These are phyloP conservation scores for Rostrohypoxylon terebratum DNA, from an alignment of 495 filamentous ascomycete genomes.

Conservation along the genomic window DNA sequence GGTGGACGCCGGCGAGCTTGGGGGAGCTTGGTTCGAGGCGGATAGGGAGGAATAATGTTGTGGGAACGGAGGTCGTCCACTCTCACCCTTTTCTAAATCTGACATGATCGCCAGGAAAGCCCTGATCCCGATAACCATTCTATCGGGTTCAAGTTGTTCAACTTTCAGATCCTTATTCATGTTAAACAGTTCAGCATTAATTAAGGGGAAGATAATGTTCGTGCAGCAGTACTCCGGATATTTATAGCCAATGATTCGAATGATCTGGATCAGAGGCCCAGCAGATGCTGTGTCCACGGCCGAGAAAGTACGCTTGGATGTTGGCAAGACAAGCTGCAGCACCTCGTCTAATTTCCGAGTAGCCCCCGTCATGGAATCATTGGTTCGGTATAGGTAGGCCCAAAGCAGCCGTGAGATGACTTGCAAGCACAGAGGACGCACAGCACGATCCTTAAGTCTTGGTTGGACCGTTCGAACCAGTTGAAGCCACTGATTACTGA, in stretches of 20 bases:
- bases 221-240: constrained; percentile 93
- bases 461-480: constrained; percentile 78
- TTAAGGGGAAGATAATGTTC: constrained; percentile 90
- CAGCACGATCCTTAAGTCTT: constrained; percentile 83
- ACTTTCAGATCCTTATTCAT: constrained; percentile 83
- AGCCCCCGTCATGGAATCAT: constrained; percentile 72
- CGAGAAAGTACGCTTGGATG: constrained; percentile 78
- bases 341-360: constrained; percentile 89
- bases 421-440: constrained; percentile 83
- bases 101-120: constrained; percentile 92
- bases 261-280: constrained; percentile 91
- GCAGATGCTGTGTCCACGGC: constrained; percentile 83
- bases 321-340: constrained; percentile 80
- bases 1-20: constrained; percentile 66
- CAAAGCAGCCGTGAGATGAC: constrained; percentile 93
- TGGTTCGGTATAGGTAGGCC: constrained; percentile 90
- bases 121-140: constrained; percentile 94
- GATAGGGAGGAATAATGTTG: constrained; percentile 61
- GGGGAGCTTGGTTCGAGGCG: constrained; percentile 57
- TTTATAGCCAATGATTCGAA: constrained; percentile 94
- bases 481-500: constrained; percentile 86
- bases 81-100: constrained; percentile 88
- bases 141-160: constrained; percentile 94
- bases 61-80: constrained; percentile 85
- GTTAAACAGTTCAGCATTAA: constrained; percentile 90